phyloP scores from a whole-genome alignment of 1,284 basidiomycete genomes.

The Tilletiopsis washingtonensis region DNA sequence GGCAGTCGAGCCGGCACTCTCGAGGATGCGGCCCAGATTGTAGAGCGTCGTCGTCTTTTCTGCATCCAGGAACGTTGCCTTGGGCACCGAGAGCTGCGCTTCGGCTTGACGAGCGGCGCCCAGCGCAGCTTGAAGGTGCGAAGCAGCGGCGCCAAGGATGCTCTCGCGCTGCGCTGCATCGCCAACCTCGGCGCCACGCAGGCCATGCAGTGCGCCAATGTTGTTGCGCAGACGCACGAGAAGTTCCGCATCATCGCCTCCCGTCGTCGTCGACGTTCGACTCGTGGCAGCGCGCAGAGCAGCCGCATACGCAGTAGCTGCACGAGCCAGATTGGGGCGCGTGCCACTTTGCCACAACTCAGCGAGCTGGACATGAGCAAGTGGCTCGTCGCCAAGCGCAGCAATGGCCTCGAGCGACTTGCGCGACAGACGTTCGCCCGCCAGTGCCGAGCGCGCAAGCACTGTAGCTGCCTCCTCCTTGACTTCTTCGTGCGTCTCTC shows the following conservation, averaged over 20 bases:
- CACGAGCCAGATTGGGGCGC: conserved; percentile 1
- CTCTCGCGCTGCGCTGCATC: not conserved
- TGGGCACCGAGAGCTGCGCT: conserved; percentile 6
- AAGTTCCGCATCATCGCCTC: not conserved
- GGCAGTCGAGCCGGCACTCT: conserved; percentile 2
- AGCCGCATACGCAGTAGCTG: not conserved
- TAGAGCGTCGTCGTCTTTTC: conserved; percentile 30
- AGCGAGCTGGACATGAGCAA: conserved; percentile 31
- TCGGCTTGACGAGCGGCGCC: conserved; percentile 12
- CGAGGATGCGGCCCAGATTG: conserved; percentile 42
- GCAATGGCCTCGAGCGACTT: conserved; percentile 19
- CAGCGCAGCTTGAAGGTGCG: conserved; percentile 14
- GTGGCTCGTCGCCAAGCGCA: conserved; percentile 26
- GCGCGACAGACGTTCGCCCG: not conserved
- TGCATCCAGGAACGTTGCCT: conserved; percentile 10
- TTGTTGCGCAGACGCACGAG: conserved; percentile 11
- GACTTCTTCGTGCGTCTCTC: too few species aligned
- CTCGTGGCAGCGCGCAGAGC: not conserved
- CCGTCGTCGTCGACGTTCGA: not conserved
- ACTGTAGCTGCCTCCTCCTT: too few species aligned
- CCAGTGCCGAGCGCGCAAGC: not conserved
- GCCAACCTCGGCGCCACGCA: conserved; percentile 3
- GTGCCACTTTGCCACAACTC: conserved; percentile 19
- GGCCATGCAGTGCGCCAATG: conserved; percentile 8
- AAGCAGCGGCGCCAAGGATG: conserved; percentile 21